These are phyloP conservation scores for Colletotrichum sp. DNA, from an alignment of 2,329 filamentous ascomycete genomes.

Conservation along the genomic window DNA sequence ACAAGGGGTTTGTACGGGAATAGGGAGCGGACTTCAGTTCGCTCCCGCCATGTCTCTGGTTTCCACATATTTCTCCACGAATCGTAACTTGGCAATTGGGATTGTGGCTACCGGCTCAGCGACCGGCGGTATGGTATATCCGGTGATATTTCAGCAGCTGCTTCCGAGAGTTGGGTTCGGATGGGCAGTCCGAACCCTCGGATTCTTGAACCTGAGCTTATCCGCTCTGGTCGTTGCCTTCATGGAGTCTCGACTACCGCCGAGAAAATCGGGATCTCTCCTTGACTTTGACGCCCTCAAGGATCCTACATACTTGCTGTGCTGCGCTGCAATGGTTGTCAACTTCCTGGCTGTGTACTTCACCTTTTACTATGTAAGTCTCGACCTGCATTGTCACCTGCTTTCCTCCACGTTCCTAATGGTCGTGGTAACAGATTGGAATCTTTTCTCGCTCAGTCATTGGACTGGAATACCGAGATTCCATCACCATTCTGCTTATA, in stretches of 20 bases:
- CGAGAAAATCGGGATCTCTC: constrained; percentile 33
- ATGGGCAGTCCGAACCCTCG: constrained; percentile 57
- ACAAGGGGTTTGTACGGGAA: constrained; percentile 51
- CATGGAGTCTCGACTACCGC: not conserved
- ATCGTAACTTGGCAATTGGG: constrained; percentile 61
- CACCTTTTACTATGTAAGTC: too few relatives aligned
- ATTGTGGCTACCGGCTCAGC: constrained; percentile 62
- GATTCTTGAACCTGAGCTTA: constrained; percentile 30
- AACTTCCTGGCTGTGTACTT: too few relatives aligned
- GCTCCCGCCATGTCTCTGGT: constrained; percentile 63
- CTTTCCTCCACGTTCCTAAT: too few relatives aligned
- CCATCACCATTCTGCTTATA: too few relatives aligned
- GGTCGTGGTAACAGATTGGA: too few relatives aligned
- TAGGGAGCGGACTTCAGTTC: constrained; percentile 61
- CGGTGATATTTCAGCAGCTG: constrained; percentile 34
- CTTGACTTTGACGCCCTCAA: constrained; percentile 29
- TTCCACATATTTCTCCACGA: constrained; percentile 63
- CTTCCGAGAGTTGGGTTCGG: constrained; percentile 55
- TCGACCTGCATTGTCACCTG: too few relatives aligned
- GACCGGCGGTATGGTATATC: constrained; percentile 59
- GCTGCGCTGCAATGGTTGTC: too few relatives aligned
- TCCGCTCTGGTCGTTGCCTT: not conserved
- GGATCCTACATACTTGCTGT: too few relatives aligned
- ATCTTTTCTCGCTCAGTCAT: too few relatives aligned
- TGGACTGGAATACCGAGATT: too few relatives aligned